Base-by-base conservation (phyloP, 257 asterid genomes). In the Nicotiana otophora region DNA sequence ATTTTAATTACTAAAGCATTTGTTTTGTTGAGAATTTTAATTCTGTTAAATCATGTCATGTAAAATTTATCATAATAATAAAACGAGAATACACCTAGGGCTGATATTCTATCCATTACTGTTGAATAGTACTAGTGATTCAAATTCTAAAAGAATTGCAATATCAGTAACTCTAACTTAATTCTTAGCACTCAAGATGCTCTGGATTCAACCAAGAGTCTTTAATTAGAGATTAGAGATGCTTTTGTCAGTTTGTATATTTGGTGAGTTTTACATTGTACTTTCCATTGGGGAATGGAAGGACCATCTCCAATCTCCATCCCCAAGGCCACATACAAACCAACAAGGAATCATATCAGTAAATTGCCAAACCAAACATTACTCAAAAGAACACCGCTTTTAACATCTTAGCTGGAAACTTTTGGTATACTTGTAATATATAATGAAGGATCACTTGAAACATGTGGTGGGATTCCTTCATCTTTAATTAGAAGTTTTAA, bases 211-310 rank as follows among this genome's bases (percentile, higher is more conserved):
- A 72, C 36, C 60, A 46, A 72, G 36, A 72, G 6, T 72, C 34
- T 72, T 72, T 72, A 72, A 72, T 70, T 39, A 70, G 58, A 72
- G 79, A 72, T 70, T 39, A 70, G 58, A 72, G 79, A 46, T 72
- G 61, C 23, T 72, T 42, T 72, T 23, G 79, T 72, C 79, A 7
- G 26, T 72, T 72, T 72, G 79, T 46, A 46, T 23, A 46, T 72
- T 72, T 46, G 79, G 78, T 72, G 79, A 48, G 61, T 46, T 72
- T 46, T 48, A 72, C 61, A 46, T 46, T 46, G 79, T 46, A 48
- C 26, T 23, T 23, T 23, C 26, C 26, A 23, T 23, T 23, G 26
- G 26, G 26, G 26, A 23, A 7, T 19, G 63, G 28, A 19, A 58
- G 63, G 63, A 58, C 63, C 63, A 58, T 58, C 26, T 74, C 79